A percentile compares a stretch with the other conserved stretches of the same genome.
Conservation (phyloP, 345 rosid species). For the Eucalyptus dawsonii region DNA sequence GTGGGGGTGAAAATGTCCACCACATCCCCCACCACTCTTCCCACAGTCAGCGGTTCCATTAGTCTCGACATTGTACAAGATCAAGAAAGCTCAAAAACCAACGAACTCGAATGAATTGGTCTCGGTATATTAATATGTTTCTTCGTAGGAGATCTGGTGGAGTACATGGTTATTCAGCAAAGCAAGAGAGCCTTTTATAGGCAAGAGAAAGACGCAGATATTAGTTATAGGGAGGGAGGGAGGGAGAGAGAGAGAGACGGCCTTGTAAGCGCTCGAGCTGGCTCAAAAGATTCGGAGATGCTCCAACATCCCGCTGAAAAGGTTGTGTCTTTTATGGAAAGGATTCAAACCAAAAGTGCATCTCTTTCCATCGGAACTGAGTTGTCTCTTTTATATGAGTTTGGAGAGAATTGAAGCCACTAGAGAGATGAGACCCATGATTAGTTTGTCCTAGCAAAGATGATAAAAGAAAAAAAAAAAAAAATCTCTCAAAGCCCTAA, state of each 20-base stretch:
- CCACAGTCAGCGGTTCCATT: slow-evolving; percentile 43
- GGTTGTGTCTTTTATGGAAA: background rate
- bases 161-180: background rate
- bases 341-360: background rate
- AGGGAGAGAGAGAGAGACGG: background rate
- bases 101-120: background rate
- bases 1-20: slow-evolving; percentile 51
- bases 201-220: background rate
- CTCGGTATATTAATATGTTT: background rate
- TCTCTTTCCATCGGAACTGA: background rate
- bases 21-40: slow-evolving; percentile 75
- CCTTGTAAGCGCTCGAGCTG: background rate
- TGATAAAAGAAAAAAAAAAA: too few species aligned
- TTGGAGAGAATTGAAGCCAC: background rate
- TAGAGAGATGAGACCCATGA: background rate
- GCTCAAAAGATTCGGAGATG: slow-evolving; percentile 2
- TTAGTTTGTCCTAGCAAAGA: background rate
- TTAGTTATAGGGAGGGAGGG: background rate
- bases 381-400: background rate
- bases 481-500: background rate
- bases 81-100: background rate
- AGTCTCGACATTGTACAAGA: slow-evolving; percentile 20
- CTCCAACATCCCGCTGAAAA: background rate
- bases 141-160: background rate
- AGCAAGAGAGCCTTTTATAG: background rate